Percentiles rank a stretch among this genome's conserved stretches.
Conservation (phyloP, 305 asterid genomes). For the Fraxinus dipetala region DNA sequence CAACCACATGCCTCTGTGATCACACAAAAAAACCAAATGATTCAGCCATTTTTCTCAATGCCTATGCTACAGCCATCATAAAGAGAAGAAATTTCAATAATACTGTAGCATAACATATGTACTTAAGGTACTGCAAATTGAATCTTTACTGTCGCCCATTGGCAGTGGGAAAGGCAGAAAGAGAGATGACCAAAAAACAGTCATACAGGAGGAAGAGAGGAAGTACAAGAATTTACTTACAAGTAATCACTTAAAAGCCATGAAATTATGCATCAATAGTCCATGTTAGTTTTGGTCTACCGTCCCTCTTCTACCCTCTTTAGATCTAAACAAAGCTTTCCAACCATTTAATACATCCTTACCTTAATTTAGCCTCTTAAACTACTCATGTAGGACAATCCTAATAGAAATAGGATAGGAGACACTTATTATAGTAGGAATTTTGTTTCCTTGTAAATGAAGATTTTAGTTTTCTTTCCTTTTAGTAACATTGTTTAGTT, state of each 20-base stretch:
- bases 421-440: neutral
- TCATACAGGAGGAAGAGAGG: neutral
- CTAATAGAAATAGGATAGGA: neutral
- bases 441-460: neutral
- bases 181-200: neutral
- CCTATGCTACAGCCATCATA: neutral
- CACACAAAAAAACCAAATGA: neutral
- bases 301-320: neutral
- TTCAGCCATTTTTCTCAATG: neutral
- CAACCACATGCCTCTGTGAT: constrained; percentile 73
- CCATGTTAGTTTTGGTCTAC: neutral
- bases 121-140: neutral
- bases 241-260: neutral
- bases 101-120: neutral
- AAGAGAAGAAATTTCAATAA: neutral
- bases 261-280: neutral
- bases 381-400: neutral
- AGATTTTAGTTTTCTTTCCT: neutral
- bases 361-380: neutral
- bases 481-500: neutral
- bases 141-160: neutral
- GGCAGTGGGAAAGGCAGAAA: neutral
- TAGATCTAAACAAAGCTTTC: neutral
- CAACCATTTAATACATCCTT: neutral
- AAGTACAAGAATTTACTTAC: neutral